Evolutionary conservation across 352 stramenopile species (phyloP).

Genomic region (Pythium plurisporium): DNA sequence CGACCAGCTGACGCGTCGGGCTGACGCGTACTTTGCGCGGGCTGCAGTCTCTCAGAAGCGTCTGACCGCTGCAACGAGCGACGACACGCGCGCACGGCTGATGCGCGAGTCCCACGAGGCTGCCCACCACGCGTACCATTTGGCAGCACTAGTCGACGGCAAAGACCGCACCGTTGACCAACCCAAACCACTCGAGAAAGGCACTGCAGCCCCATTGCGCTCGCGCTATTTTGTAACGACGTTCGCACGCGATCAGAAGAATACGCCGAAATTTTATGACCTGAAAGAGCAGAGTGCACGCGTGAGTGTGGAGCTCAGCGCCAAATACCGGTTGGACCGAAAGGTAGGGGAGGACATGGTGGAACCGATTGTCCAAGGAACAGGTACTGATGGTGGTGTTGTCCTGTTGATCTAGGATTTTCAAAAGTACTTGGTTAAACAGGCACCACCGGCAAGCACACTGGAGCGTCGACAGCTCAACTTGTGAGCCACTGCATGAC

Average conservation of each 20-base stretch:
- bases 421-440: conserved; percentile 24
- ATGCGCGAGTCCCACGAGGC: conserved; percentile 13
- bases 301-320: conserved; percentile 1
- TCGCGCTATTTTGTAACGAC: conserved; percentile 17
- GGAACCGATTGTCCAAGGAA: neutral
- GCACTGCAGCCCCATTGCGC: conserved; percentile 1
- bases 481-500: conserved; percentile 1
- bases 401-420: conserved; percentile 18
- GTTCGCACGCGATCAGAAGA: conserved; percentile 1
- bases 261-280: conserved; percentile 13
- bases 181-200: neutral
- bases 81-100: neutral
- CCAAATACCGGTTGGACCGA: conserved; percentile 23
- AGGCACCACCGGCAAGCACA: conserved; percentile 13
- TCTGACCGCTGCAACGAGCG: neutral
- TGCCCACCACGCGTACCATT: conserved; percentile 19
- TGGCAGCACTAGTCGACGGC: conserved; percentile 8
- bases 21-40: conserved; percentile 21
- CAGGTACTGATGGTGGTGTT: neutral
- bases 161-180: neutral
- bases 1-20: conserved; percentile 1
- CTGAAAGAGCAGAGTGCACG: conserved; percentile 16
- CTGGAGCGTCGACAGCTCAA: conserved; percentile 17
- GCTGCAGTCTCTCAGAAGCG: conserved; percentile 15
- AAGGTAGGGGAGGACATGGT: conserved; percentile 16